A percentile compares a stretch with the other conserved stretches of the same genome.
Evolutionary conservation across 2,329 filamentous ascomycete genomes (phyloP).

Genomic region (Acephala macrosclerotiorum): DNA sequence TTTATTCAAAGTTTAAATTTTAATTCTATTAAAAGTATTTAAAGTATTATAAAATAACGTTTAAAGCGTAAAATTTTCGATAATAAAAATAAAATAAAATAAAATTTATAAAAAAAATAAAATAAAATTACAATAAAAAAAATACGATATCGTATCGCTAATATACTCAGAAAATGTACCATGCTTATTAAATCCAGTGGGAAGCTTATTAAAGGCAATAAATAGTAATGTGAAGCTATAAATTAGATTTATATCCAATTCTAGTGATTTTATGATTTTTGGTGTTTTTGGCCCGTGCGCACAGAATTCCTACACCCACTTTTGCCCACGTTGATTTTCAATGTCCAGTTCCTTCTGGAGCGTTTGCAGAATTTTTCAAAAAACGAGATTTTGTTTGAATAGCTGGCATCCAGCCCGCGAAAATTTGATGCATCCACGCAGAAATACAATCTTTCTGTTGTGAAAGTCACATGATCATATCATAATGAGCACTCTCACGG

Average conservation of each 20-base stretch:
- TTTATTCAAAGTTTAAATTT: conserved; percentile 22
- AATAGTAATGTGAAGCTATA: not conserved
- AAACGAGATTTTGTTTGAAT: not conserved
- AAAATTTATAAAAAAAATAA: conserved; percentile 23
- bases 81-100: conserved; percentile 26
- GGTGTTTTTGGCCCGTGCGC: no score
- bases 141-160: conserved; percentile 20
- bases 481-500: not conserved
- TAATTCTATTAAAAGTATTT: conserved; percentile 26
- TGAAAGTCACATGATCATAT: not conserved
- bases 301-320: not conserved
- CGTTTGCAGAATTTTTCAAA: no score
- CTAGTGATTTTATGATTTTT: no score
- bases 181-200: conserved; percentile 13
- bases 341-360: no score
- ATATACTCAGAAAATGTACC: conserved; percentile 19
- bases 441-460: no score
- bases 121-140: conserved; percentile 24
- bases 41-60: conserved; percentile 27
- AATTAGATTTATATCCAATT: no score
- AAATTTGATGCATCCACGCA: not conserved
- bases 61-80: conserved; percentile 22
- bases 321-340: no score
- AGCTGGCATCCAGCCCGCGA: not conserved
- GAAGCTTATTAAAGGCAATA: not conserved